Conservation (phyloP, 148 eudicot genomes). For the Fagopyrum tataricum region DNA sequence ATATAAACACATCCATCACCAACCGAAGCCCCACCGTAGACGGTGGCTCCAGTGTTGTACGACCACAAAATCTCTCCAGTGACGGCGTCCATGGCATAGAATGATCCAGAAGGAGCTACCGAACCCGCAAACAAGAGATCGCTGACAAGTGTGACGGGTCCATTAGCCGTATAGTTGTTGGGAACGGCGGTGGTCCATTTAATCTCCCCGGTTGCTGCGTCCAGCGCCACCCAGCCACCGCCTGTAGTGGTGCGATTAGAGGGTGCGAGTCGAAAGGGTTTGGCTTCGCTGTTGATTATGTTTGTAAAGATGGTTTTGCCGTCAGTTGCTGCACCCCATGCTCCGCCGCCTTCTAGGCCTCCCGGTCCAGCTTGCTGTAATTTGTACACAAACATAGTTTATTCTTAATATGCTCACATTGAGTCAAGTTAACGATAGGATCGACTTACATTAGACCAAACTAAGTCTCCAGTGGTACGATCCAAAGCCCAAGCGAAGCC, state of each 20-base stretch:
- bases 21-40: slow-evolving; percentile 58
- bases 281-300: slow-evolving; percentile 33
- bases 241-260: slow-evolving; percentile 34
- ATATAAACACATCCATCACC: slow-evolving; percentile 51
- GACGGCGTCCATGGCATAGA: slow-evolving; percentile 40
- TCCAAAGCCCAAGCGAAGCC: slow-evolving; percentile 71
- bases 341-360: slow-evolving; percentile 48
- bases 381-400: no score
- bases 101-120: slow-evolving; percentile 45
- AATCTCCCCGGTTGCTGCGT: slow-evolving; percentile 42
- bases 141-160: slow-evolving; percentile 46
- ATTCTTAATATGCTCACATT: no score
- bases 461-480: slow-evolving; percentile 42
- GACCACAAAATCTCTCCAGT: slow-evolving; percentile 50
- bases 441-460: slow-evolving; percentile 48
- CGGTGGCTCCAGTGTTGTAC: slow-evolving; percentile 41
- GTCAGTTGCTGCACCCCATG: slow-evolving; percentile 76
- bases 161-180: slow-evolving; percentile 33
- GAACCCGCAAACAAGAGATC: slow-evolving; percentile 58
- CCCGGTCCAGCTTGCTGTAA: slow-evolving; percentile 48
- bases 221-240: slow-evolving; percentile 61
- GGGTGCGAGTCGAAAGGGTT: slow-evolving; percentile 40
- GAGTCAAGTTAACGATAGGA: no score
- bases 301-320: slow-evolving; percentile 54
- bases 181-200: slow-evolving; percentile 56